Conservation (phyloP, 2,329 filamentous ascomycete species). For the Clarireedia sp. region DNA sequence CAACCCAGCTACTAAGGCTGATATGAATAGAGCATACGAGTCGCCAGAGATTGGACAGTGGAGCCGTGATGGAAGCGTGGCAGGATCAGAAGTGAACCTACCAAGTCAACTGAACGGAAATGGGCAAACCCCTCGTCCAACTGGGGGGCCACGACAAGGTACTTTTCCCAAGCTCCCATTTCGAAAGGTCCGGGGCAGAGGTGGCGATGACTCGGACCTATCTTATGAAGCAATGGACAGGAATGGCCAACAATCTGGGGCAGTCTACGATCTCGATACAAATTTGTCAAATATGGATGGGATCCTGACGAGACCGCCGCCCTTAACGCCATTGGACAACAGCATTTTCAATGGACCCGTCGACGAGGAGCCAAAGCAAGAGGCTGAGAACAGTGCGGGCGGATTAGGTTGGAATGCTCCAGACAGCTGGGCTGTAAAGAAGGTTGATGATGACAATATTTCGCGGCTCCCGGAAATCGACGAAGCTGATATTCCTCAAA, state of each 20-base stretch:
- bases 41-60: slow-evolving; percentile 25
- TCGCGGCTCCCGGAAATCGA: slow-evolving; percentile 53
- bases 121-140: slow-evolving; percentile 13
- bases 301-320: slow-evolving; percentile 65
- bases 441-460: slow-evolving; percentile 57
- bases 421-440: slow-evolving; percentile 91
- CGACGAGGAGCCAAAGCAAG: slow-evolving; percentile 35
- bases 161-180: slow-evolving; percentile 50
- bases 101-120: slow-evolving; percentile 15
- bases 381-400: slow-evolving; percentile 20
- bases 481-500: slow-evolving; percentile 57
- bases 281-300: slow-evolving; percentile 87
- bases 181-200: slow-evolving; percentile 46
- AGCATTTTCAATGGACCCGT: slow-evolving; percentile 37
- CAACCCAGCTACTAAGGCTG: slow-evolving; percentile 26
- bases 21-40: slow-evolving; percentile 17
- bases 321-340: slow-evolving; percentile 63
- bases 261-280: slow-evolving; percentile 73
- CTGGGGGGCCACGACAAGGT: slow-evolving; percentile 19
- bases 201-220: slow-evolving; percentile 48
- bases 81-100: slow-evolving; percentile 24
- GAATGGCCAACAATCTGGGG: slow-evolving; percentile 31
- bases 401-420: slow-evolving; percentile 78
- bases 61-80: slow-evolving; percentile 25
- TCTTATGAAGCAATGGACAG: slow-evolving; percentile 29